Evolutionary conservation across 257 asterid genomes (phyloP).

Genomic region (Buddleja alternifolia): DNA sequence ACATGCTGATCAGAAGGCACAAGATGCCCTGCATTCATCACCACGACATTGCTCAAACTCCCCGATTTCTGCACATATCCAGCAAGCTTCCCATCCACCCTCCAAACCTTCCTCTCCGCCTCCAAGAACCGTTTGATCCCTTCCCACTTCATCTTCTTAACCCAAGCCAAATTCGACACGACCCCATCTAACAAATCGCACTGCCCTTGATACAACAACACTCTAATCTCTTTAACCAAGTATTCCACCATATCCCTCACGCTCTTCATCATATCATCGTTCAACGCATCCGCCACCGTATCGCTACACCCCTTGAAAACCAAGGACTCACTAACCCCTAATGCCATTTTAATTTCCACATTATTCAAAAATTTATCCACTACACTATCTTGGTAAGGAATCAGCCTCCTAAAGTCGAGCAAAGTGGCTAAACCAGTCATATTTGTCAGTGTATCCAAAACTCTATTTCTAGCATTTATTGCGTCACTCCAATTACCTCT

Average conservation of each 20-base stretch:
- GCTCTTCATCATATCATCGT: constrained; percentile 66
- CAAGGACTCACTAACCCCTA: constrained; percentile 46
- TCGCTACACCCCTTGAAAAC: constrained; percentile 45
- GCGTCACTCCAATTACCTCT: constrained; percentile 54
- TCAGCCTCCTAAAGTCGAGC: constrained; percentile 48
- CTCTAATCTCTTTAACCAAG: constrained; percentile 51
- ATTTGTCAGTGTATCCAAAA: constrained; percentile 33
- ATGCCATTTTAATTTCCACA: constrained; percentile 41
- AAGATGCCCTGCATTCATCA: constrained; percentile 63
- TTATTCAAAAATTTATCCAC: constrained; percentile 44
- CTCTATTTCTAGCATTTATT: constrained; percentile 39
- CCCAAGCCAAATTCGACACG: constrained; percentile 59
- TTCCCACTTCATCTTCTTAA: constrained; percentile 59
- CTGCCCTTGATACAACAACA: constrained; percentile 60
- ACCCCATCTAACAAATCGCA: constrained; percentile 61
- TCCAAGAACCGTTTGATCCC: constrained; percentile 45
- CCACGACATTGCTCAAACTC: constrained; percentile 49
- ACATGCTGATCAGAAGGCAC: constrained; percentile 66
- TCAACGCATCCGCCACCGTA: constrained; percentile 40
- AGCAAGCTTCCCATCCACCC: constrained; percentile 44
- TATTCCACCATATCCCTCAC: constrained; percentile 53
- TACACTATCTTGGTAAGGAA: constrained; percentile 44
- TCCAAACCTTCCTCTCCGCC: constrained; percentile 58
- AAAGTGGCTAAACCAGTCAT: constrained; percentile 69
- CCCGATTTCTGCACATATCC: constrained; percentile 65